Percentiles rank a stretch among this genome's conserved stretches.
Evolutionary conservation across 2,329 filamentous ascomycete genomes (phyloP).

Genomic region (Penicillium sp.): DNA sequence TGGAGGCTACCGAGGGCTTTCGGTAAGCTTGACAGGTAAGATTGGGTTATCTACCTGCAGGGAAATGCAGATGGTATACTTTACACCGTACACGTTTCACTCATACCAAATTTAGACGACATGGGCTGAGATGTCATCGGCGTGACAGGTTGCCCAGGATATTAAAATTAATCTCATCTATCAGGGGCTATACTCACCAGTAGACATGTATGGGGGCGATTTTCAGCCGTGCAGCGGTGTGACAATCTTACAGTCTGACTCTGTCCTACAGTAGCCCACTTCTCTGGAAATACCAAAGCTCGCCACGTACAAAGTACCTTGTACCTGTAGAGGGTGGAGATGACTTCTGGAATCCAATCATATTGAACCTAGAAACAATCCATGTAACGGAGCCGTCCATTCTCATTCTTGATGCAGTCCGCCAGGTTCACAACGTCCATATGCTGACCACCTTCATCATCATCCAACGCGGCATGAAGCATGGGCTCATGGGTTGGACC

Average conservation of each 20-base stretch:
- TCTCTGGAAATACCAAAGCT: background rate
- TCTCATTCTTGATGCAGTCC: constrained; percentile 23
- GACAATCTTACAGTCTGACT: background rate
- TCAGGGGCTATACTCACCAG: background rate
- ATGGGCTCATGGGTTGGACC: constrained; percentile 17
- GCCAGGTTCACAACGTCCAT: constrained; percentile 16
- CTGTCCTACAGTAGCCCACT: background rate
- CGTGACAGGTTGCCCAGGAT: background rate
- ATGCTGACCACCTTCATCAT: constrained; percentile 10
- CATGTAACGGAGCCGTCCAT: constrained; percentile 21
- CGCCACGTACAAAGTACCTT: background rate
- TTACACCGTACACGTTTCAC: background rate
- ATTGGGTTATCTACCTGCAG: background rate
- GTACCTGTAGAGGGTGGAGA: too few relatives aligned
- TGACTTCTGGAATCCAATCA: background rate
- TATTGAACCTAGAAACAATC: constrained; percentile 10
- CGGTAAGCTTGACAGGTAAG: background rate
- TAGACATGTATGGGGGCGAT: background rate
- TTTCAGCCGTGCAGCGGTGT: background rate
- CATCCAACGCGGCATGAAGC: constrained; percentile 13
- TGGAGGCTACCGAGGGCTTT: background rate
- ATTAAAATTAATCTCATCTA: background rate
- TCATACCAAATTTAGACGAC: background rate
- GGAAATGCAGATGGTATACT: background rate
- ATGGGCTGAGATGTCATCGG: background rate